Conservation (phyloP, 129 eudicot genomes). For the Tanacetum coccineum region DNA sequence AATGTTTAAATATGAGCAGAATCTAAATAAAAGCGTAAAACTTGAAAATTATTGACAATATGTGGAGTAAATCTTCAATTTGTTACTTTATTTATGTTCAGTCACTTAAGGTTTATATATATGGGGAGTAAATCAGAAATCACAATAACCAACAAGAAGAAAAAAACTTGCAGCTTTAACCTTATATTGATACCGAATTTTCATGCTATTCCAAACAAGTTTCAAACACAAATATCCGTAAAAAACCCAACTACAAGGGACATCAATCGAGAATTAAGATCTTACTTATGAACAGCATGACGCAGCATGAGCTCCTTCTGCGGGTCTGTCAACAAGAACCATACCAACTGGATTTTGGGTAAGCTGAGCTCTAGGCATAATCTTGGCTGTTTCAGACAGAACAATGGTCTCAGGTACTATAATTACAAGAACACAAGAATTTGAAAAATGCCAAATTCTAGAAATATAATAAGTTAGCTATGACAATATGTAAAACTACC, state of each 20-base stretch:
- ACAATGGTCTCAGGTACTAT: too few relatives aligned
- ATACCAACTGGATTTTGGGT: too few relatives aligned
- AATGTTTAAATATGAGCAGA: too few relatives aligned
- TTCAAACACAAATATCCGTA: conserved; percentile 24
- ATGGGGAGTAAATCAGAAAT: conserved; percentile 1
- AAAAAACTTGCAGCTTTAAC: conserved; percentile 10
- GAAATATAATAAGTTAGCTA: too few relatives aligned
- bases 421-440: too few relatives aligned
- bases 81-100: not conserved
- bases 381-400: too few relatives aligned
- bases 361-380: too few relatives aligned
- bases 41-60: too few relatives aligned
- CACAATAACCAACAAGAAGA: conserved; percentile 10
- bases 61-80: too few relatives aligned
- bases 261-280: conserved; percentile 20
- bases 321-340: conserved; percentile 81
- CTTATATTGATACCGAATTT: conserved; percentile 27
- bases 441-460: too few relatives aligned
- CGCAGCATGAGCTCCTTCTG: conserved; percentile 72
- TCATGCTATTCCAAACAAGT: conserved; percentile 14
- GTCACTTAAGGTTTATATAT: conserved; percentile 10
- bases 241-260: conserved; percentile 23
- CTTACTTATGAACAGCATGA: conserved; percentile 72
- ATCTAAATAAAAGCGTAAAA: too few relatives aligned
- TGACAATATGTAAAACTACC: too few relatives aligned